A percentile compares a stretch with the other conserved stretches of the same genome.
phyloP scores from a whole-genome alignment of 2,329 filamentous ascomycete genomes.

The Diaporthe ampelina region DNA sequence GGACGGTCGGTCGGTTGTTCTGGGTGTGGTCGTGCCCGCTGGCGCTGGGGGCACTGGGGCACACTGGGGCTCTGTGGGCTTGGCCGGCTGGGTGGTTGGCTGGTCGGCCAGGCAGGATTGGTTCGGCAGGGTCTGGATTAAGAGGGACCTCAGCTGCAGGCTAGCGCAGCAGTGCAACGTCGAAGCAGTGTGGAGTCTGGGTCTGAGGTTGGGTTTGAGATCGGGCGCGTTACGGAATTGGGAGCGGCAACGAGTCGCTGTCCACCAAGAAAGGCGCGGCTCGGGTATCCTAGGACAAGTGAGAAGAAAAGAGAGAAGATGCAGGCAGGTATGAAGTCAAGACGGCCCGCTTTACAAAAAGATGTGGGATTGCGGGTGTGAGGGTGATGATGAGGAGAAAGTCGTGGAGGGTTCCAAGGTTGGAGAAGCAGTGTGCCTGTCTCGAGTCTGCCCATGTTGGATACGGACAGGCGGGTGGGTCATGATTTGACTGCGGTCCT shows the following conservation, averaged over 20 bases:
- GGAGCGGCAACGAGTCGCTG: neutral
- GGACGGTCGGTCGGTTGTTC: slow-evolving; percentile 34
- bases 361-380: neutral
- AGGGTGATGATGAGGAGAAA: neutral
- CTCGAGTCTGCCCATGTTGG: neutral
- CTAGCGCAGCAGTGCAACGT: slow-evolving; percentile 18
- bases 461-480: slow-evolving; percentile 25
- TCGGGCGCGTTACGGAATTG: neutral
- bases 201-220: neutral
- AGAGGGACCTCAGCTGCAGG: slow-evolving; percentile 28
- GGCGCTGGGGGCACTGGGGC: slow-evolving; percentile 28
- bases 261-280: neutral
- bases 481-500: slow-evolving; percentile 24
- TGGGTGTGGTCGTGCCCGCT: slow-evolving; percentile 20
- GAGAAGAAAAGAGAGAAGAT: neutral
- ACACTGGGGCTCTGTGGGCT: slow-evolving; percentile 21
- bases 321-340: neutral
- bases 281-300: slow-evolving; percentile 21
- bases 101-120: slow-evolving; percentile 23
- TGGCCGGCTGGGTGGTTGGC: slow-evolving; percentile 32
- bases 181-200: slow-evolving; percentile 18
- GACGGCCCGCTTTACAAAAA: neutral
- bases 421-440: neutral
- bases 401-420: neutral
- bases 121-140: slow-evolving; percentile 30